Evolutionary conservation across 768 basidiomycete species (phyloP), one percentile per base, ranked within the genome.

Genomic region (Boletus pseudopeckii): DNA sequence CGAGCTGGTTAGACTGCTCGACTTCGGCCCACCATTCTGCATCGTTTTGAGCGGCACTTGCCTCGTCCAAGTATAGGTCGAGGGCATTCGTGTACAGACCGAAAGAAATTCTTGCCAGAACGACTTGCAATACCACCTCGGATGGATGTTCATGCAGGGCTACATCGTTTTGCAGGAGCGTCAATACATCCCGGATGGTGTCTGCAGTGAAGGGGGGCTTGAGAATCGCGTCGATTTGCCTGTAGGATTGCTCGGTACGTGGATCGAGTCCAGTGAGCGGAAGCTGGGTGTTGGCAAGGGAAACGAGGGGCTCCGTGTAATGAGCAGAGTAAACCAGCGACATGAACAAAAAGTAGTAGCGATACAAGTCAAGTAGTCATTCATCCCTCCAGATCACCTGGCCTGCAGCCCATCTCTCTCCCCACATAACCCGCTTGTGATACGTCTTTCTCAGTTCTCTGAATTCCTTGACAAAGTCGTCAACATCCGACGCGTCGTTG

Each of bases 361-460:
- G 32, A 28, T 34, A 53, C 54, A 41, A 56, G 34, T 32, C 38
- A 30, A 47, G 5, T 43, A 26, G 38, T 54, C 38, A 67, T 22
- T 86, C 80, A 47, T 92, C 89, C 58, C 84, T 77, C 93, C 94
- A 97, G 28, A 80, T 77, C 7, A 98, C 92, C 60, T 92, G 86
- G 2, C 90, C 91, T 33, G 81, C 78, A 1, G 84, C 76, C 92
- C 95, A 98, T 60, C 86, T 77, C 65, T 93, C 90, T 17, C 84
- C 83, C 90, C 92, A 97, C 67, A 96, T 85, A 2, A 85, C 85
- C 17, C 95, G 79, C 71, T 96, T 97, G 69, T 98, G 95, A 70
- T 93, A 98, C n/a, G 80, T 78, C 72, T 92, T 95, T 59, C 96
- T 74, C 38, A 84, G 68, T 48, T 93, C 92, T 64, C 87, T 91